A percentile compares a stretch with the other conserved stretches of the same genome.
Evolutionary conservation across 2,329 filamentous ascomycete species (phyloP).

Genomic region (Didymella pinodella): DNA sequence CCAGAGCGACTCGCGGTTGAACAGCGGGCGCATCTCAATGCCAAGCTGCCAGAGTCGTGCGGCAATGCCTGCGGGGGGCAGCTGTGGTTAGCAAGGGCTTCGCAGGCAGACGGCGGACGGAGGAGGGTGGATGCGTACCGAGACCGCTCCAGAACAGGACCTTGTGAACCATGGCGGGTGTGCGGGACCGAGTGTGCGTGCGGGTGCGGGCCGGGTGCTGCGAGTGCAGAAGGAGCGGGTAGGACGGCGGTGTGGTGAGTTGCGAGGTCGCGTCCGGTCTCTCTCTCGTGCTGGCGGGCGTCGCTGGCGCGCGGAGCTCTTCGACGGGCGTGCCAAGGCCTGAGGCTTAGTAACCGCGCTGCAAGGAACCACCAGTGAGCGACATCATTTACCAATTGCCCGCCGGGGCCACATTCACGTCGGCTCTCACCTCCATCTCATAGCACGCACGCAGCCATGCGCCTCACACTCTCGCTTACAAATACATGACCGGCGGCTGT

Average conservation of each 20-base stretch:
- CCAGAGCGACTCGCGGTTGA: slow-evolving; percentile 84
- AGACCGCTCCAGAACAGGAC: slow-evolving; percentile 89
- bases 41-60: slow-evolving; percentile 96
- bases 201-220: slow-evolving; percentile 15
- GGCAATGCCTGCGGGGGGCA: slow-evolving; percentile 72
- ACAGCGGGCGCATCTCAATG: slow-evolving; percentile 96
- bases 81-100: slow-evolving; percentile 35
- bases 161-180: slow-evolving; percentile 59
- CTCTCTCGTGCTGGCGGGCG: background rate
- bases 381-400: background rate
- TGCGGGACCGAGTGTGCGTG: slow-evolving; percentile 16
- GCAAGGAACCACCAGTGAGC: background rate
- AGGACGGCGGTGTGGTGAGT: slow-evolving; percentile 30
- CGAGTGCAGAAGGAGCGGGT: slow-evolving; percentile 27
- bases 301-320: slow-evolving; percentile 29
- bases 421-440: slow-evolving; percentile 12
- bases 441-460: slow-evolving; percentile 7
- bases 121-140: slow-evolving; percentile 67
- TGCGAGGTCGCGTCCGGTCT: slow-evolving; percentile 29
- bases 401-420: slow-evolving; percentile 4
- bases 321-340: too few relatives aligned
- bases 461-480: slow-evolving; percentile 10
- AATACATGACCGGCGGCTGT: slow-evolving; percentile 6
- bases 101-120: slow-evolving; percentile 17
- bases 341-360: too few relatives aligned